A percentile compares a stretch with the other conserved stretches of the same genome.
Conservation (phyloP, 2,329 filamentous ascomycete species). For the Apiospora koreana region DNA sequence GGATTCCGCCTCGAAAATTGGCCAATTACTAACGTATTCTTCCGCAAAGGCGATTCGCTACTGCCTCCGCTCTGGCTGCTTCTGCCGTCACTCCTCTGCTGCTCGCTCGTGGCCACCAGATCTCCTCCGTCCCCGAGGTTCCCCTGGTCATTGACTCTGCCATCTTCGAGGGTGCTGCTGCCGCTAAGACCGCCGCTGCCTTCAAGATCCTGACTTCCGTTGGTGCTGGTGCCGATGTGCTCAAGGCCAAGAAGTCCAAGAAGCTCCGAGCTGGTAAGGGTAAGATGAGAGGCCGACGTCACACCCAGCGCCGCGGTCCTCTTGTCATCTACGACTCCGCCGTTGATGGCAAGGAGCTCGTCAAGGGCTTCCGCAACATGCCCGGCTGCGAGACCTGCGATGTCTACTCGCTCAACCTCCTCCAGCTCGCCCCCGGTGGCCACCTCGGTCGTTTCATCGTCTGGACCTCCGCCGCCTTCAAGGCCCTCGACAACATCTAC, state of each 20-base stretch:
- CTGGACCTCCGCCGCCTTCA: constrained; percentile 97
- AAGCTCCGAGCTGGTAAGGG: constrained; percentile 99
- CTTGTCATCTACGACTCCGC: constrained; percentile 97
- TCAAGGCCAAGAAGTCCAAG: constrained; percentile 94
- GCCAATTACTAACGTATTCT: background rate
- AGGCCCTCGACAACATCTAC: constrained; percentile 96
- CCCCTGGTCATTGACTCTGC: constrained; percentile 94
- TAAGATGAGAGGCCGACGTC: constrained; percentile 94
- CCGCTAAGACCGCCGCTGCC: constrained; percentile 88
- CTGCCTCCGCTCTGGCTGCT: constrained; percentile 93
- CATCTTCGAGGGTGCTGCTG: constrained; percentile 76
- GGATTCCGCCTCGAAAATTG: background rate
- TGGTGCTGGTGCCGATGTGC: constrained; percentile 86
- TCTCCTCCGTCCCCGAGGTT: constrained; percentile 90
- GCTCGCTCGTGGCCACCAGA: constrained; percentile 94
- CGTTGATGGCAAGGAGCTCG: constrained; percentile 91
- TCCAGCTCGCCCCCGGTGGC: constrained; percentile 98
- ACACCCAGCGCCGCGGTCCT: constrained; percentile 96
- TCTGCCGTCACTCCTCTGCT: constrained; percentile 94
- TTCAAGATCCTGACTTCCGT: constrained; percentile 85
- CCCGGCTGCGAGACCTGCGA: constrained; percentile 95
- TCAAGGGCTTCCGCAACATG: constrained; percentile 97
- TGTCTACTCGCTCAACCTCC: constrained; percentile 93
- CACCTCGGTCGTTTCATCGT: constrained; percentile 99
- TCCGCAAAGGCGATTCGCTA: constrained; percentile 83